A percentile compares a stretch with the other conserved stretches of the same genome.
phyloP scores from a whole-genome alignment of 2,329 filamentous ascomycete genomes.

The Xylaria hypoxylon region DNA sequence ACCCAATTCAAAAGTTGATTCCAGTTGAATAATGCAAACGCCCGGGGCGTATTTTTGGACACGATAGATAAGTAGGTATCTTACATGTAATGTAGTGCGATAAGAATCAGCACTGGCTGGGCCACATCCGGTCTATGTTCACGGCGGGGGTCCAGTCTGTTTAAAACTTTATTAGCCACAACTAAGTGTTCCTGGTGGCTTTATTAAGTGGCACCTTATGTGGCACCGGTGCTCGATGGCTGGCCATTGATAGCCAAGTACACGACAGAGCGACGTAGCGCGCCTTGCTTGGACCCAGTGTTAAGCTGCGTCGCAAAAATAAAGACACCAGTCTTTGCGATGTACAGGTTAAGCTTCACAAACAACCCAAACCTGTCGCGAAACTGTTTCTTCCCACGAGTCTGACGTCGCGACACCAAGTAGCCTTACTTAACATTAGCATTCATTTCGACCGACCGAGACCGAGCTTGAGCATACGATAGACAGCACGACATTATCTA shows the following conservation, averaged over 20 bases:
- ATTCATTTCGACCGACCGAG: not conserved
- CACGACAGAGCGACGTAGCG: conserved; percentile 3
- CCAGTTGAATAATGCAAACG: not conserved
- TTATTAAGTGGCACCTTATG: not conserved
- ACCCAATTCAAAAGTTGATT: conserved; percentile 22
- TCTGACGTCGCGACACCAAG: not conserved
- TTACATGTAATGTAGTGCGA: no score
- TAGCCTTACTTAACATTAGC: not conserved
- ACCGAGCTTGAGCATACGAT: conserved; percentile 13
- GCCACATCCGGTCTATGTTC: no score
- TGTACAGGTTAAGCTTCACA: conserved; percentile 16
- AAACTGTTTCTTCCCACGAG: not conserved
- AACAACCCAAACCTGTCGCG: conserved; percentile 9
- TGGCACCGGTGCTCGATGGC: no score
- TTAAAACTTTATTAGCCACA: conserved; percentile 24
- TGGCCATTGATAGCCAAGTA: no score
- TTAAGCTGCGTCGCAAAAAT: conserved; percentile 39
- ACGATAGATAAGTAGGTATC: not conserved
- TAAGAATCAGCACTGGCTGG: no score
- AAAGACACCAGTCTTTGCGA: conserved; percentile 19
- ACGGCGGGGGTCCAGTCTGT: not conserved
- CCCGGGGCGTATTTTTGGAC: not conserved
- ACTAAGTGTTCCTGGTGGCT: not conserved
- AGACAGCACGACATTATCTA: conserved; percentile 27
- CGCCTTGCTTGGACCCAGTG: conserved; percentile 21